Conservation (phyloP, 2,329 filamentous ascomycete genomes). For the Sclerotinia trifoliorum region DNA sequence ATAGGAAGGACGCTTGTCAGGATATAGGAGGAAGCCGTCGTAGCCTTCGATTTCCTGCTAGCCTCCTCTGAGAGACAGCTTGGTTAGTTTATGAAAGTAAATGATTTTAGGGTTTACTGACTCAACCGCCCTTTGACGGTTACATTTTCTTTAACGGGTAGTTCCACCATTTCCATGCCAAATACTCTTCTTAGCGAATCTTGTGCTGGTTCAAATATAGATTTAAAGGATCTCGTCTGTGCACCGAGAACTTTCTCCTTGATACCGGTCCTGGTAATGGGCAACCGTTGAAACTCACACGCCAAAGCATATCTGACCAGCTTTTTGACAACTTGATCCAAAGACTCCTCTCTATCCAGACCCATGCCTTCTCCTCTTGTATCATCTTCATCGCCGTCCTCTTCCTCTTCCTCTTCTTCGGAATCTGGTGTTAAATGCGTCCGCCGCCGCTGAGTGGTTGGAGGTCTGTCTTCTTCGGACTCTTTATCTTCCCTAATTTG, state of each 20-base stretch:
- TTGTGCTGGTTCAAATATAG: conserved; percentile 76
- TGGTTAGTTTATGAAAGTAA: conserved; percentile 16
- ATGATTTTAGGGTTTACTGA: conserved; percentile 37
- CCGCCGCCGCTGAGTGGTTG: conserved; percentile 32
- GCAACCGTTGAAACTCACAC: conserved; percentile 61
- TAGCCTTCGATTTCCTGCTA: conserved; percentile 48
- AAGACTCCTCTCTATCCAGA: conserved; percentile 29
- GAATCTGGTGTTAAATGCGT: conserved; percentile 26
- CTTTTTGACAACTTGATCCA: conserved; percentile 58
- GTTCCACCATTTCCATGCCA: conserved; percentile 89
- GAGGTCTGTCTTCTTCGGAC: conserved; percentile 32
- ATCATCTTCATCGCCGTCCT: conserved; percentile 33
- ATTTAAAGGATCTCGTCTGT: conserved; percentile 68
- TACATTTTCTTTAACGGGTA: conserved; percentile 77
- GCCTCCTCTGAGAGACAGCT: conserved; percentile 31
- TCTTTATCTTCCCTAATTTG: conserved; percentile 33
- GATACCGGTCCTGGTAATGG: conserved; percentile 61
- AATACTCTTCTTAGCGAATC: conserved; percentile 67
- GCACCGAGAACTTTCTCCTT: conserved; percentile 52
- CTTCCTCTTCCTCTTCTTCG: conserved; percentile 34
- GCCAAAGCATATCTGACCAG: conserved; percentile 67
- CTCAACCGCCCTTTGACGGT: conserved; percentile 78
- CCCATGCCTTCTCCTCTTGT: conserved; percentile 29
- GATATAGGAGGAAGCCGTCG: conserved; percentile 68
- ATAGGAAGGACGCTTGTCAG: conserved; percentile 70